phyloP scores from a whole-genome alignment of 768 basidiomycete genomes.

The Psilocybe cubensis region DNA sequence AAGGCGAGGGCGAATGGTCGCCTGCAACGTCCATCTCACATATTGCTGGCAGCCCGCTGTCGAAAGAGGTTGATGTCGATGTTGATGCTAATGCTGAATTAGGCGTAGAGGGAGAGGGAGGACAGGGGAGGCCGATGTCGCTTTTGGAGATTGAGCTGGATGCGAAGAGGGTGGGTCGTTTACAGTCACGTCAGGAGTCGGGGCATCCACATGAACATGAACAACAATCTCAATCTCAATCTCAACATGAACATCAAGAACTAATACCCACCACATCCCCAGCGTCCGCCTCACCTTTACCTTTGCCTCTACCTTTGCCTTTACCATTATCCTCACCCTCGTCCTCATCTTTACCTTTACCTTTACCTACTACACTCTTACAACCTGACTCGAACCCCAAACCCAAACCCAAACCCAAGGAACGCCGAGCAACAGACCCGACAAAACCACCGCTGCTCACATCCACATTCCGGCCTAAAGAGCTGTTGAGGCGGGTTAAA shows the following conservation, averaged over 20 bases:
- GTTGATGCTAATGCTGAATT: neutral
- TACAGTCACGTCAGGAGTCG: too few species aligned
- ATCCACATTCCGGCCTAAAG: constrained; percentile 52
- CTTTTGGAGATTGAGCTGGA: neutral
- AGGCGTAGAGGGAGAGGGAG: neutral
- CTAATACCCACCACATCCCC: neutral
- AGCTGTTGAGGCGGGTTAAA: constrained; percentile 36
- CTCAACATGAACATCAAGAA: too few species aligned
- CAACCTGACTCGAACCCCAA: neutral
- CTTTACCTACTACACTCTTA: constrained; percentile 1
- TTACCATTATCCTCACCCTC: neutral
- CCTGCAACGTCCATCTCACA: too few species aligned
- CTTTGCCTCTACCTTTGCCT: too few species aligned
- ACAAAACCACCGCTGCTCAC: constrained; percentile 45
- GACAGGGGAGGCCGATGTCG: neutral
- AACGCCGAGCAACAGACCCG: constrained; percentile 24
- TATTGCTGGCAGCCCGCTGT: too few species aligned
- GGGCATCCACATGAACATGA: too few species aligned
- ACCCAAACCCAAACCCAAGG: neutral
- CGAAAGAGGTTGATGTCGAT: neutral
- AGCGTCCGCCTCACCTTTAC: too few species aligned
- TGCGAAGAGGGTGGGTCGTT: neutral
- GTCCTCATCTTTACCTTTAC: neutral
- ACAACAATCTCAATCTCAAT: neutral
- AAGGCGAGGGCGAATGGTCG: neutral